Percentiles rank a stretch among this genome's conserved stretches.
These are phyloP conservation scores for Vairimorpha ceranae DNA, from an alignment of 371 early-diverging fungal species.

Conservation along the genomic window DNA sequence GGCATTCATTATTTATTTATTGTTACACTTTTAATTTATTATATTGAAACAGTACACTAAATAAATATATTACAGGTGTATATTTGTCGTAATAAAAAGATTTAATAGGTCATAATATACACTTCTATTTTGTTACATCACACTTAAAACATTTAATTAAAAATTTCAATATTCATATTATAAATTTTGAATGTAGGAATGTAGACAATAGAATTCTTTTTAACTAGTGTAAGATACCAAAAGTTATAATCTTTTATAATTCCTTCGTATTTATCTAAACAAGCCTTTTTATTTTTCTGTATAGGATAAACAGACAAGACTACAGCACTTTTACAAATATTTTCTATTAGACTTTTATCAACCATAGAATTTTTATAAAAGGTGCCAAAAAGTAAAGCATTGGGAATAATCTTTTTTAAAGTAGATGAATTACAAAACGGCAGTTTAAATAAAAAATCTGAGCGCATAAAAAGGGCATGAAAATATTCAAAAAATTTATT, in stretches of 20 bases:
- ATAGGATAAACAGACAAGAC: conserved; percentile 43
- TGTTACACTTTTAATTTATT: no score
- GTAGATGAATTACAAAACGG: background rate
- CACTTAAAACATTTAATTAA: conserved; percentile 5
- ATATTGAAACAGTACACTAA: no score
- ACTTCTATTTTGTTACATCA: background rate
- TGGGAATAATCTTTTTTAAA: background rate
- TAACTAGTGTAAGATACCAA: conserved; percentile 44
- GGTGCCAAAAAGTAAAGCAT: background rate
- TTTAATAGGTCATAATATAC: background rate
- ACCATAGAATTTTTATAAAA: background rate
- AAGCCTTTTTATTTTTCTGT: conserved; percentile 24
- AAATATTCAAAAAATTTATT: no score
- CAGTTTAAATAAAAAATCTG: background rate
- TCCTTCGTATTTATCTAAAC: conserved; percentile 47
- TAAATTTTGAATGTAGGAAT: conserved; percentile 56
- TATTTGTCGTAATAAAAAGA: no score
- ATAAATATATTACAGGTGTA: no score
- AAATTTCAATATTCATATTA: conserved; percentile 42
- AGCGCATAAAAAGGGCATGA: no score
- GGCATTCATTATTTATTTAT: conserved; percentile 29
- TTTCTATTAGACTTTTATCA: conserved; percentile 15
- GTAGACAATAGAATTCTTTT: conserved; percentile 38
- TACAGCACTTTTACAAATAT: conserved; percentile 44
- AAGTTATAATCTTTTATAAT: conserved; percentile 38